Base-by-base conservation (phyloP, 1,139 yeast genomes). In the Yamadazyma membranifaciens region DNA sequence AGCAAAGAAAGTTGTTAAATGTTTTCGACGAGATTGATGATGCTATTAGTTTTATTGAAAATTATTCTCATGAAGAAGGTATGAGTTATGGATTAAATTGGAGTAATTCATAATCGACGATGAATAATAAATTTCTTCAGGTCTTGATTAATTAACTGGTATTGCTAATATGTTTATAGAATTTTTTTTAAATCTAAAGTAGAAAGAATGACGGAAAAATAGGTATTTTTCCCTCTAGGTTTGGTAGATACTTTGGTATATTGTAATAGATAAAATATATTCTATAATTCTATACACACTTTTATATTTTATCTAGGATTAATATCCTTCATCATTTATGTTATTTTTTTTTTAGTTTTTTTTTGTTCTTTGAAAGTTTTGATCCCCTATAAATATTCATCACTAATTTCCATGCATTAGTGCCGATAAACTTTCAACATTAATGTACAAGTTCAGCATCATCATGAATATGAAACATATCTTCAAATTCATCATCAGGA, bases 41-140 rank as follows among this genome's bases (percentile, higher is more conserved):
- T 54, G 91, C 81, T 7, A 62, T 88, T 34, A 68, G 72, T 13
- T 73, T 77, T 40, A 75, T 88, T 49, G 79, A 78, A 36, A 65
- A 74, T 37, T 87, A 83, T 56, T 61, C 67, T 36, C 74, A 78
- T n/a, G 88, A 95, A 20, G 83, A 79, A 17, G 94, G 92, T 4
- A 73, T 89, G 51, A 36, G 38, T 29, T 83, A 82, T 59, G 80
- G 81, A 55, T 70, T 88, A 56, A 74, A 80, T 49, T 87, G 96
- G 96, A 72, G 68, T 33, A 48, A 59, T 30, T 65, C 69, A 14
- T 65, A 51, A 20, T 20, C 7, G 24, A 20, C 7, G 7, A 20
- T 20, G 24, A 20, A 20, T 20, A 7, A n/a, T n/a, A n/a, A n/a
- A n/a, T n/a, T n/a, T n/a, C n/a, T n/a, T n/a, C n/a, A 30, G 12